Evolutionary conservation across 2,329 filamentous ascomycete genomes (phyloP), one percentile per base, ranked within the genome.

Genomic region (Ophiostoma angusticollis): DNA sequence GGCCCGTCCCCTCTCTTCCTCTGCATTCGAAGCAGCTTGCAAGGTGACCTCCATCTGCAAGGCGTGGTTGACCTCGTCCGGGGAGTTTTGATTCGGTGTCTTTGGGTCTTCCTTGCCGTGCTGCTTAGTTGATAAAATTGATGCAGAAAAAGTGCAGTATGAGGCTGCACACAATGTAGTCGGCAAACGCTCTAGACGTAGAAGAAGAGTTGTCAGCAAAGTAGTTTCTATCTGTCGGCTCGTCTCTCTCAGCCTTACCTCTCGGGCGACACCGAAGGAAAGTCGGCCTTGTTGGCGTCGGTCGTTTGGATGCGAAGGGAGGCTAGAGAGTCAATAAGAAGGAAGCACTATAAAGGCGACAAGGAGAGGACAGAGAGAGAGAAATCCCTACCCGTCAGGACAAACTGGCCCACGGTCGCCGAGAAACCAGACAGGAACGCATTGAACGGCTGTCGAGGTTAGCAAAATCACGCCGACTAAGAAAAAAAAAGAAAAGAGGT

Each of bases 131-230:
- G 68, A 98, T 96, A 62, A 98, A 98, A 72, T 98, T 98, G 59
- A 96, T 78, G 64, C 87, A 95, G 71, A 98, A 98, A 67, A 96
- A 94, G 67, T 98, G 91, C 59, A 96, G 65, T 58, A 96, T 84
- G 59, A 98, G 60, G 60, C 87, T 95, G 58, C 89, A 91, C 52
- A 95, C 84, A 44, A 98, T 72, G 57, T 82, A 98, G 64, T 98
- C 91, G 56, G 91, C 87, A 60, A 98, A 98, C 28, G 91, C 89
- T 59, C 86, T 93, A 50, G 41, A 59, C n/a, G n/a, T n/a, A n/a
- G 16, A 4, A 17, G 30, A 13, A 14, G 16, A 6, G 6, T 3
- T 16, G 25, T 28, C 13, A 41, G 25, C 6, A 14, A 22, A 7
- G 17, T 7, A 21, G 3, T 25, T n/a, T 28, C 11, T 28, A 5